phyloP scores from a whole-genome alignment of 345 rosid genomes.

The Pistacia vera region DNA sequence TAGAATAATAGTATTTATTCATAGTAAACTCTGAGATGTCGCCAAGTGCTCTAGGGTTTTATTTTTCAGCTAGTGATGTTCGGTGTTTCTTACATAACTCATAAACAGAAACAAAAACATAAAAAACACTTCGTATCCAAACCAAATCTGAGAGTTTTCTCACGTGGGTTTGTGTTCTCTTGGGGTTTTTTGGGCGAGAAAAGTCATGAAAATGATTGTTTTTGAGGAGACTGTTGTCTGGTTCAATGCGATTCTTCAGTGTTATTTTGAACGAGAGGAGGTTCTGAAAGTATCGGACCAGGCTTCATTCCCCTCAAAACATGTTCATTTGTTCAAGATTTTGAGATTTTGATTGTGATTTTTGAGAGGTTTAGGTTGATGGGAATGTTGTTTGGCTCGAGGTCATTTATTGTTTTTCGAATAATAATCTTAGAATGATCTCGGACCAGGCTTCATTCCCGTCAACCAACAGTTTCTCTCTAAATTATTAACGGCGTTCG shows the following conservation, averaged over 20 bases:
- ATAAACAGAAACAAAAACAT: background rate
- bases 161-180: background rate
- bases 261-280: too few species aligned
- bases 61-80: background rate
- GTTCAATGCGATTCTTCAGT: conserved; percentile 10
- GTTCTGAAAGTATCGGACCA: conserved; percentile 17
- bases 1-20: background rate
- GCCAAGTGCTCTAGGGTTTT: conserved; percentile 25
- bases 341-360: background rate
- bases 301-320: conserved; percentile 31
- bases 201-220: conserved; percentile 15
- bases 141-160: too few species aligned
- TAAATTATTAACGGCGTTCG: too few species aligned
- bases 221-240: conserved; percentile 24
- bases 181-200: too few species aligned
- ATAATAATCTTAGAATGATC: conserved; percentile 25
- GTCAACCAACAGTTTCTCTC: conserved; percentile 34
- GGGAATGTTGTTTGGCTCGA: conserved; percentile 67
- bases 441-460: conserved; percentile 75
- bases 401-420: conserved; percentile 22
- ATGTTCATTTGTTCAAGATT: background rate
- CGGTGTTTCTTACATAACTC: too few species aligned
- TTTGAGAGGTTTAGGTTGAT: conserved; percentile 37
- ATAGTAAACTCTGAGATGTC: conserved; percentile 1
- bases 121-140: background rate